These are phyloP conservation scores for Mycena floridula DNA, from an alignment of 768 basidiomycete species.

Conservation along the genomic window DNA sequence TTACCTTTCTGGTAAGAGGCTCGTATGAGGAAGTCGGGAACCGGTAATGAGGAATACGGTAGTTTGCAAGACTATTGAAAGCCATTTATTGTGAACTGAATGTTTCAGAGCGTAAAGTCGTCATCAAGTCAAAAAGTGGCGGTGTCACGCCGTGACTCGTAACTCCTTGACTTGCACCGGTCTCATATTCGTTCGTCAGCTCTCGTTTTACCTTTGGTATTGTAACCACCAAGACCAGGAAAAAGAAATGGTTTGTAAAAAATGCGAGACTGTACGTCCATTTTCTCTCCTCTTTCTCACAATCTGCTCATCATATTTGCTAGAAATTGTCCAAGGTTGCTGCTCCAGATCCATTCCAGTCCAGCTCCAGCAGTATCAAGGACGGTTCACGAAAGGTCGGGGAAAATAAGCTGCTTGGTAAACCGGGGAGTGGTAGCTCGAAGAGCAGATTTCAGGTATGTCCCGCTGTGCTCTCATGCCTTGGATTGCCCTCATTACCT, in stretches of 20 bases:
- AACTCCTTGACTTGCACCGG: no score
- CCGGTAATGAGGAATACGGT: conserved; percentile 25
- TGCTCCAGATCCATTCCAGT: conserved; percentile 81
- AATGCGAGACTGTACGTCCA: conserved; percentile 65
- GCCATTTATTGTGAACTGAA: conserved; percentile 13
- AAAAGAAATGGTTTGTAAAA: conserved; percentile 81
- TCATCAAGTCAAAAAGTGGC: no score
- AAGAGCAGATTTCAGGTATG: conserved; percentile 75
- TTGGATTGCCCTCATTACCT: conserved; percentile 1
- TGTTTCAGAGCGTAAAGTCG: conserved; percentile 5
- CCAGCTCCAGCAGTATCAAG: conserved; percentile 69
- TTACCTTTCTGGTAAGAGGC: conserved; percentile 29
- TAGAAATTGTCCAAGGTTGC: conserved; percentile 91
- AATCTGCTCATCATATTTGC: conserved; percentile 13
- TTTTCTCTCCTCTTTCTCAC: conserved; percentile 10
- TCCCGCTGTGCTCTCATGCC: conserved; percentile 1
- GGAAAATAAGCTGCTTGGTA: conserved; percentile 75
- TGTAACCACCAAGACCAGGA: no score
- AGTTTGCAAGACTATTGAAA: not conserved
- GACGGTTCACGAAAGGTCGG: conserved; percentile 76
- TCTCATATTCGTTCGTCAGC: no score
- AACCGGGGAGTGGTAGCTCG: conserved; percentile 61
- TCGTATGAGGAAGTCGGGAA: conserved; percentile 29
- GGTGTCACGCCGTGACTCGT: no score
- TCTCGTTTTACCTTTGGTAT: not conserved